Conservation (phyloP, 1,139 yeast species). For the Suhomyces bolitotheri region DNA sequence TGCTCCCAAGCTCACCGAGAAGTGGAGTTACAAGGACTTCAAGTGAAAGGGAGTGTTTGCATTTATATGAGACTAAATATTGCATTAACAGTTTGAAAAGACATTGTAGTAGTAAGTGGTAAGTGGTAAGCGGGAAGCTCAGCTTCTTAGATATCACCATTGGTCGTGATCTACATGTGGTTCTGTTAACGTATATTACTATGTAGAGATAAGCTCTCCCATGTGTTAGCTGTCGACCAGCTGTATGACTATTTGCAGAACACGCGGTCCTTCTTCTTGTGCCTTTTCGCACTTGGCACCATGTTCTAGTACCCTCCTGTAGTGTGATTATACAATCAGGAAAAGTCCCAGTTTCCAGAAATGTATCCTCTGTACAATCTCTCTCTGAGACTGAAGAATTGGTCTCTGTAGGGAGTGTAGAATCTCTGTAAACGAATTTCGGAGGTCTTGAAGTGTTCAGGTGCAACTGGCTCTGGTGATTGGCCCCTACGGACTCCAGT, state of each 20-base stretch:
- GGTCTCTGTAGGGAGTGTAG: constrained; percentile 53
- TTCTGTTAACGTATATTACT: no score
- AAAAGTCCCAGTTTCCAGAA: constrained; percentile 50
- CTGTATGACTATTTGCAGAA: no score
- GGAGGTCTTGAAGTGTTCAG: constrained; percentile 59
- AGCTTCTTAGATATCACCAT: background rate
- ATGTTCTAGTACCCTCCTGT: no score
- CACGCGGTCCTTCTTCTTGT: no score
- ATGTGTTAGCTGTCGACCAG: no score
- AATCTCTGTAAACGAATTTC: constrained; percentile 39
- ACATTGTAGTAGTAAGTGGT: background rate
- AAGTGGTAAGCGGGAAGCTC: background rate
- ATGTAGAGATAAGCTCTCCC: no score
- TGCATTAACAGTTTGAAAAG: constrained; percentile 2
- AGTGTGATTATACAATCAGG: no score
- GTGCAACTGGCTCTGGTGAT: constrained; percentile 66
- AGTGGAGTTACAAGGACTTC: constrained; percentile 90
- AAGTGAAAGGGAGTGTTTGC: constrained; percentile 37
- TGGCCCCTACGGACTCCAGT: constrained; percentile 78
- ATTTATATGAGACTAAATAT: background rate
- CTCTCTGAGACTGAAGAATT: constrained; percentile 50
- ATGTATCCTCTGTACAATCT: constrained; percentile 52
- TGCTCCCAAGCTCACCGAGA: constrained; percentile 76
- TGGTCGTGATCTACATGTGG: no score
- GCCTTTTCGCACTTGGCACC: no score